Conservation (phyloP, 352 stramenopile genomes). For the Phytophthora palmivora region DNA sequence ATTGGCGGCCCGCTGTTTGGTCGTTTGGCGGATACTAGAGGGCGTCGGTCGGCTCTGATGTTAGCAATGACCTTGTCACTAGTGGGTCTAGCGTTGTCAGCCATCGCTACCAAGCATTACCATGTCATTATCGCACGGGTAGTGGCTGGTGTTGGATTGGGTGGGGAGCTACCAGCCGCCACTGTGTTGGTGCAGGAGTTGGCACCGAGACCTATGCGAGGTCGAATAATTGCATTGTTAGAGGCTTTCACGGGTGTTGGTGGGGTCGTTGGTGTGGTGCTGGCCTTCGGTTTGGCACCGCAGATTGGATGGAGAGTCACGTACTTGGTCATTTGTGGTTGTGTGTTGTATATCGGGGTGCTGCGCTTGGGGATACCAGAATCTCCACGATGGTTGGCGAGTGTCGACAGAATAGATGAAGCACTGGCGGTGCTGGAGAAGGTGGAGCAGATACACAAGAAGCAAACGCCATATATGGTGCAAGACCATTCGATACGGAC, state of each 20-base stretch:
- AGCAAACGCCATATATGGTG: slow-evolving; percentile 11
- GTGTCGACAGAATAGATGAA: slow-evolving; percentile 21
- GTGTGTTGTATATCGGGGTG: slow-evolving; percentile 33
- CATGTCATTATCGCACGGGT: slow-evolving; percentile 33
- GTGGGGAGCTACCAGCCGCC: slow-evolving; percentile 42
- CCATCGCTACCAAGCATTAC: slow-evolving; percentile 22
- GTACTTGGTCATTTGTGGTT: slow-evolving; percentile 24
- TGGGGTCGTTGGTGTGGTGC: slow-evolving; percentile 20
- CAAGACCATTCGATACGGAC: slow-evolving; percentile 9
- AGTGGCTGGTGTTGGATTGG: slow-evolving; percentile 38
- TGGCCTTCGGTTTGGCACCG: slow-evolving; percentile 34
- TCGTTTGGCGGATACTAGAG: slow-evolving; percentile 31
- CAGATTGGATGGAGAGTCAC: slow-evolving; percentile 35
- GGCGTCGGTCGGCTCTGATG: slow-evolving; percentile 32
- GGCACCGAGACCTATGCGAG: slow-evolving; percentile 24
- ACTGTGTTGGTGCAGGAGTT: slow-evolving; percentile 43
- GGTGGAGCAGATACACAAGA: slow-evolving; percentile 27
- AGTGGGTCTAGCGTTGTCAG: slow-evolving; percentile 30
- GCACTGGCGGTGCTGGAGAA: slow-evolving; percentile 29
- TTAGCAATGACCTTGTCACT: slow-evolving; percentile 38
- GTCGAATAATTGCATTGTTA: slow-evolving; percentile 37
- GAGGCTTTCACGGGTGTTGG: slow-evolving; percentile 43
- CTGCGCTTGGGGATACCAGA: slow-evolving; percentile 35
- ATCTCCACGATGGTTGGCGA: slow-evolving; percentile 45
- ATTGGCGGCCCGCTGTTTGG: slow-evolving; percentile 39